Evolutionary conservation across 768 basidiomycete genomes (phyloP).

Genomic region (Mycena metata): DNA sequence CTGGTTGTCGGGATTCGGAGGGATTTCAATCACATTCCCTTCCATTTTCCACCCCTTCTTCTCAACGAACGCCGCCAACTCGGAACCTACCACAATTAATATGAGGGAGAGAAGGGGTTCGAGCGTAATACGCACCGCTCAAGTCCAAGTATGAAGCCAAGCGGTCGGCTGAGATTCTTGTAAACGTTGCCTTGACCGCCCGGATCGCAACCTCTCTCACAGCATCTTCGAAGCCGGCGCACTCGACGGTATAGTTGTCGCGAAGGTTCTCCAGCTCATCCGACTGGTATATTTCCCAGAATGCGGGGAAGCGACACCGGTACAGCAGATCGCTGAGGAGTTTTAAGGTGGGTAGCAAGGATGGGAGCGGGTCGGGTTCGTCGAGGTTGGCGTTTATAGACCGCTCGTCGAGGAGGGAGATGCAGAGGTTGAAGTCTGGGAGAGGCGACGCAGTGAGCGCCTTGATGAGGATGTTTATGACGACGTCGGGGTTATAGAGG

Average conservation of each 20-base stretch:
- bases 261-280: slow-evolving; percentile 77
- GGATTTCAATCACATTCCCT: slow-evolving; percentile 70
- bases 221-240: slow-evolving; percentile 86
- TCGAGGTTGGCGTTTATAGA: slow-evolving; percentile 67
- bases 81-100: slow-evolving; percentile 54
- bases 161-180: slow-evolving; percentile 74
- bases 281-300: slow-evolving; percentile 84
- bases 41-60: slow-evolving; percentile 79
- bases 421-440: slow-evolving; percentile 95
- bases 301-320: slow-evolving; percentile 89
- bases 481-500: slow-evolving; percentile 92
- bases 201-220: slow-evolving; percentile 82
- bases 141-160: slow-evolving; percentile 81
- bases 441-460: slow-evolving; percentile 86
- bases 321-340: slow-evolving; percentile 78
- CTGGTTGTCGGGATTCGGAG: slow-evolving; percentile 90
- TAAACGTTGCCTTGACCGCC: slow-evolving; percentile 85
- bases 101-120: slow-evolving; percentile 1
- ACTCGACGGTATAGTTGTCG: slow-evolving; percentile 90
- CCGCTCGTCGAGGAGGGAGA: slow-evolving; percentile 91
- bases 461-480: slow-evolving; percentile 95
- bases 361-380: slow-evolving; percentile 85
- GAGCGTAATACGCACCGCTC: slow-evolving; percentile 58
- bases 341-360: slow-evolving; percentile 77
- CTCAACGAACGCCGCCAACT: slow-evolving; percentile 70